These are phyloP conservation scores for Plasmodium chabaudi DNA, from an alignment of 169 alveolate genomes.

Conservation along the genomic window DNA sequence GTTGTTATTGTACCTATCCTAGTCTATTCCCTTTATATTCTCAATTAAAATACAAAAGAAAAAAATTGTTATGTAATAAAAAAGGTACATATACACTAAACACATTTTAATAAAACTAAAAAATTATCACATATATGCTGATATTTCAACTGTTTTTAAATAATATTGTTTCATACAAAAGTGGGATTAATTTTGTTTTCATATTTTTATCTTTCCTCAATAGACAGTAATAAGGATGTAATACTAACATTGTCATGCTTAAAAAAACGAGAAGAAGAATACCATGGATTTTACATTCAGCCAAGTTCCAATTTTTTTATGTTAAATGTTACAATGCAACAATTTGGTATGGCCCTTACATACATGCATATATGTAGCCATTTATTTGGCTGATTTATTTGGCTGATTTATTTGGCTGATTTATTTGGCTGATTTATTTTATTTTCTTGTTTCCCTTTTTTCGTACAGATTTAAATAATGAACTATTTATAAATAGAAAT, in stretches of 20 bases:
- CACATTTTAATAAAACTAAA: too few species aligned
- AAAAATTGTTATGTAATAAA: constrained; percentile 17
- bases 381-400: not conserved
- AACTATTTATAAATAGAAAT: constrained; percentile 30
- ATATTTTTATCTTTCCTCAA: not conserved
- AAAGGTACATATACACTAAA: constrained; percentile 9
- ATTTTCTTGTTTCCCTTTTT: not conserved
- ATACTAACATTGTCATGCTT: constrained; percentile 38
- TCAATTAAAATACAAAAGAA: constrained; percentile 16
- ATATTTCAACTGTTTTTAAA: not conserved
- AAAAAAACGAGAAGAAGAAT: constrained; percentile 24
- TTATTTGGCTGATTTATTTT: too few species aligned
- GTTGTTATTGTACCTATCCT: constrained; percentile 28
- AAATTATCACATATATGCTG: not conserved
- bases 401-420: too few species aligned
- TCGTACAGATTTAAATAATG: constrained; percentile 42
- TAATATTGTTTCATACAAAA: not conserved
- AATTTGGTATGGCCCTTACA: constrained; percentile 25
- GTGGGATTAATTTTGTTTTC: not conserved
- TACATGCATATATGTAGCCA: not conserved
- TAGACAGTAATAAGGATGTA: not conserved
- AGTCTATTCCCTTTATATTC: constrained; percentile 48
- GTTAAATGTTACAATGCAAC: constrained; percentile 57
- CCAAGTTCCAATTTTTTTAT: constrained; percentile 18
- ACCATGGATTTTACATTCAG: constrained; percentile 40